Evolutionary conservation across 768 basidiomycete genomes (phyloP).

Genomic region (Trametes punicea): DNA sequence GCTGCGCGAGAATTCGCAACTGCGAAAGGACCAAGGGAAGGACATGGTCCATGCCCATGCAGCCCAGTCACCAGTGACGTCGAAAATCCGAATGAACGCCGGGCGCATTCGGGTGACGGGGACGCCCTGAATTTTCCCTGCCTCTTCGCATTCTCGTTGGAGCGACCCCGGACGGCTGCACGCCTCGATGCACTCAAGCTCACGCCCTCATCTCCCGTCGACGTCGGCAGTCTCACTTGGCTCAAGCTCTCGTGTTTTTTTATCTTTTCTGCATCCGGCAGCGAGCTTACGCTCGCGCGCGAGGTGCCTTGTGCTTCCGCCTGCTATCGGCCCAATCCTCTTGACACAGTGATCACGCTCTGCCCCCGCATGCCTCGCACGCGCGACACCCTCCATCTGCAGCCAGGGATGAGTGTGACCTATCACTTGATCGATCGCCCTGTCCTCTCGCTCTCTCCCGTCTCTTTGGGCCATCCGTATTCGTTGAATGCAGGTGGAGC

Average conservation of each 20-base stretch:
- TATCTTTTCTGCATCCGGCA: slow-evolving; percentile 6
- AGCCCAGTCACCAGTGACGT: slow-evolving; percentile 2
- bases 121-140: slow-evolving; percentile 6
- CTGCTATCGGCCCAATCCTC: not conserved
- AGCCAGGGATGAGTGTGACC: not conserved
- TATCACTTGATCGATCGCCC: slow-evolving; percentile 6
- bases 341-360: not conserved
- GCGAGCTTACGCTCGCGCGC: not conserved
- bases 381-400: not conserved
- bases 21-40: too few species aligned
- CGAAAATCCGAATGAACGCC: slow-evolving; percentile 17
- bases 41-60: not conserved
- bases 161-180: slow-evolving; percentile 8
- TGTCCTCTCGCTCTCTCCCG: not conserved
- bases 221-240: not conserved
- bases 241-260: not conserved
- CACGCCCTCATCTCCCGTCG: not conserved
- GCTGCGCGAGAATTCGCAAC: not conserved
- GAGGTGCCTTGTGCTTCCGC: not conserved
- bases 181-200: not conserved
- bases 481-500: slow-evolving; percentile 8
- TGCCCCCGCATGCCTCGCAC: slow-evolving; percentile 5
- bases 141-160: slow-evolving; percentile 1
- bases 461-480: not conserved
- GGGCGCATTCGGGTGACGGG: not conserved